Evolutionary conservation across 2,329 filamentous ascomycete genomes (phyloP), one percentile per base, ranked within the genome.

Genomic region (Hirsutella thompsonii): DNA sequence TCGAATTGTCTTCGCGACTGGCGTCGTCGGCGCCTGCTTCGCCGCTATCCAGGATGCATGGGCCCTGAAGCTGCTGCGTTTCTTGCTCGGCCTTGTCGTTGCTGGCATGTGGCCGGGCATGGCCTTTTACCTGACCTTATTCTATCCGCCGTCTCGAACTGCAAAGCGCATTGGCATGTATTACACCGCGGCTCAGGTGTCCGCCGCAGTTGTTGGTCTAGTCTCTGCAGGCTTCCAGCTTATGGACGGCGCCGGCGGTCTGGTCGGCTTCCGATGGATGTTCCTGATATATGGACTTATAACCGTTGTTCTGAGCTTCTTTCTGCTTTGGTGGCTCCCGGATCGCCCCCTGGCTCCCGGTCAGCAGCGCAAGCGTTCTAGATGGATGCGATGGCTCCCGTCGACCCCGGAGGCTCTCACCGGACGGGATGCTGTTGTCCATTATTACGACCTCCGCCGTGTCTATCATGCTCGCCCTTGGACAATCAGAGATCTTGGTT

Each of bases 101-200:
- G 88, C 88, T 1, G 88, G 88, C 37, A 88, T 94, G 81, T 94
- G 88, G 88, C 88, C 88, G 0, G 88, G 88, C 38, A 94, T 94
- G 88, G 78, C 86, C 9, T 92, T 92, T 59, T 94, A 94, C 55
- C 69, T 94, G 37, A 93, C 88, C 0, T 70, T 94, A 8, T 94
- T 94, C 67, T 94, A 94, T 55, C 88, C 88, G 6, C 87, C 88
- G 0, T 85, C 83, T 5, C 74, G 84, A 11, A 92, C 83, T 2
- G 88, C 84, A 13, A 93, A 92, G 65, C 75, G 88, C 32, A 93
- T 94, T 48, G 88, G 88, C 30, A 76, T 82, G 57, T 94, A 94
- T 64, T 94, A 86, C 57, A 94, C 86, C 2, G 88, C 88, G 1
- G 76, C 86, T 0, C 88, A 94, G 57, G 76, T 94, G 20, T 94